phyloP scores from a whole-genome alignment of 106 monocot genomes.

The Acorus calamus region DNA sequence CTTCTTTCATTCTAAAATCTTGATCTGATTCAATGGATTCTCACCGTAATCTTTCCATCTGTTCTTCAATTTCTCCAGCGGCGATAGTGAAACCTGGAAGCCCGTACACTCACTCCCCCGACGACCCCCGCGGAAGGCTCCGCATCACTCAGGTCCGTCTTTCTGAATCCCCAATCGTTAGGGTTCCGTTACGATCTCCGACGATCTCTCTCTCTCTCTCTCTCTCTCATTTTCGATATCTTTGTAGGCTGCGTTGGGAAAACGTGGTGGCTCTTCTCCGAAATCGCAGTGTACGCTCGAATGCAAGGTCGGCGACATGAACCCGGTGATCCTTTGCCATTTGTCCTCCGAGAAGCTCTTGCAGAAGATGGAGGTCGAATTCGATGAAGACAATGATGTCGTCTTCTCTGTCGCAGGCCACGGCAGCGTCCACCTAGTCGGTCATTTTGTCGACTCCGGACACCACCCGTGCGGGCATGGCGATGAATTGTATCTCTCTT shows the following conservation, averaged over 20 bases:
- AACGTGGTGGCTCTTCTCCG: conserved; percentile 15
- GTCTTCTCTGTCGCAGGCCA: conserved; percentile 69
- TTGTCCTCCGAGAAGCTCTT: conserved; percentile 39
- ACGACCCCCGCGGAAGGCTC: conserved; percentile 46
- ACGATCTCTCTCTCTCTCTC: background rate
- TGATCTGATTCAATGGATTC: background rate
- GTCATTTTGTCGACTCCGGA: conserved; percentile 36
- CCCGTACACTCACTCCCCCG: conserved; percentile 48
- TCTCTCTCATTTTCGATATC: background rate
- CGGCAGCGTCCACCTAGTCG: conserved; percentile 69
- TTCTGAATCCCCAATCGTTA: no score
- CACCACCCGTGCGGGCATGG: conserved; percentile 5
- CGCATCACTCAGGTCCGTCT: conserved; percentile 66
- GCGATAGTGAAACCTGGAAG: conserved; percentile 77
- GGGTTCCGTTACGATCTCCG: background rate
- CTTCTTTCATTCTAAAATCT: background rate
- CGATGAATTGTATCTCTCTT: conserved; percentile 47
- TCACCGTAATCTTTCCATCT: background rate
- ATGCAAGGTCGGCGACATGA: conserved; percentile 66
- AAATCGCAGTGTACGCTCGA: conserved; percentile 35
- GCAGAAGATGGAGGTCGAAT: conserved; percentile 71
- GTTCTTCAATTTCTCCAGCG: conserved; percentile 25
- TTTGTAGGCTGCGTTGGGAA: conserved; percentile 61
- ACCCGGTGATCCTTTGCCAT: conserved; percentile 59
- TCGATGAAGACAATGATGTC: conserved; percentile 69